A percentile compares a stretch with the other conserved stretches of the same genome.
Evolutionary conservation across 441 rosid species (phyloP).

Genomic region (Melastoma candidum): DNA sequence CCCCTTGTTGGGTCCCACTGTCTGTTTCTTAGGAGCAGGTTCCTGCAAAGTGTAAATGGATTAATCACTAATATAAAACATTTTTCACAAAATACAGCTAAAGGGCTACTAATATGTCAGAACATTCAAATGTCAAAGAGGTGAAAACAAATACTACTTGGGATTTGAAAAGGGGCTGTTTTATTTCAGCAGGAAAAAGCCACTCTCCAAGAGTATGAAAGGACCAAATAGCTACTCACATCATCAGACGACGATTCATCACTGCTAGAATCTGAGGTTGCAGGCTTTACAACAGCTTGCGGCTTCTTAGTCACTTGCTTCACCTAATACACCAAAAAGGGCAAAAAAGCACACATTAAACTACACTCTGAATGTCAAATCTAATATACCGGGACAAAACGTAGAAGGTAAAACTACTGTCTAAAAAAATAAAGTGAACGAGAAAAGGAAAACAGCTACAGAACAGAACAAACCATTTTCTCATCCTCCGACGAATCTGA

Average conservation of each 20-base stretch:
- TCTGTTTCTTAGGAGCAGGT: conserved; percentile 23
- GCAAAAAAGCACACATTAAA: neutral
- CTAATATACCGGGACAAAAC: neutral
- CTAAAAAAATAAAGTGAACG: neutral
- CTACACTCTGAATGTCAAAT: conserved; percentile 1
- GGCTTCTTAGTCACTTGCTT: conserved; percentile 24
- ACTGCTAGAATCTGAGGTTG: conserved; percentile 41
- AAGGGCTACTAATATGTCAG: neutral
- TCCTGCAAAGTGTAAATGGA: conserved; percentile 8
- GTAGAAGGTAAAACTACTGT: neutral
- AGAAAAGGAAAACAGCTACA: neutral
- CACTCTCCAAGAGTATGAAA: no score
- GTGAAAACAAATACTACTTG: neutral
- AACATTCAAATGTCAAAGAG: neutral
- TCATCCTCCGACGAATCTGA: conserved; percentile 11
- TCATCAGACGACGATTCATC: conserved; percentile 43
- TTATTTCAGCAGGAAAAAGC: no score
- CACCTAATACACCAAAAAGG: conserved; percentile 9
- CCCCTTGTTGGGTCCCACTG: conserved; percentile 26
- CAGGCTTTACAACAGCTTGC: conserved; percentile 13
- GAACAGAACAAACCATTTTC: conserved; percentile 4
- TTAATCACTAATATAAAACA: neutral
- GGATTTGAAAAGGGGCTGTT: no score
- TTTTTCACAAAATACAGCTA: neutral
- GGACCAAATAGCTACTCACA: conserved; percentile 14